Evolutionary conservation across 2,329 filamentous ascomycete genomes (phyloP).

Genomic region (Arthrobotrys conoides): DNA sequence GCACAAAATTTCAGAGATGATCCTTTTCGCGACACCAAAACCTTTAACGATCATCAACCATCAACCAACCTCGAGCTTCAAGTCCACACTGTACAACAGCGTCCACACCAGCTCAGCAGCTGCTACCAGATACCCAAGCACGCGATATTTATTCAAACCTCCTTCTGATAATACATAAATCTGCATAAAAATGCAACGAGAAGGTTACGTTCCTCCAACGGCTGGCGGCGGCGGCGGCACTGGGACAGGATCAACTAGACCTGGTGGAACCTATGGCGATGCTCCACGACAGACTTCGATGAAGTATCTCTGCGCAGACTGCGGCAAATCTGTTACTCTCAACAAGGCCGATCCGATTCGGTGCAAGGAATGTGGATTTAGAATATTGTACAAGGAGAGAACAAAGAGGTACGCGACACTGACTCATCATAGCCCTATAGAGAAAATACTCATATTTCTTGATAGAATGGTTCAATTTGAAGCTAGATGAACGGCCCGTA

Average conservation of each 20-base stretch:
- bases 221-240: conserved; percentile 37
- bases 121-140: not conserved
- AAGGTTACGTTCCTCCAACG: conserved; percentile 58
- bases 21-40: conserved; percentile 51
- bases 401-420: conserved; percentile 83
- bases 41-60: not conserved
- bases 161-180: not conserved
- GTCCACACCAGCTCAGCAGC: not conserved
- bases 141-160: not conserved
- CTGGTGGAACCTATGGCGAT: conserved; percentile 63
- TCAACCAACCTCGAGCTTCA: conserved; percentile 10
- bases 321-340: conserved; percentile 81
- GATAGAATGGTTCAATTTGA: conserved; percentile 97
- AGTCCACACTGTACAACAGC: not conserved
- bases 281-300: conserved; percentile 73
- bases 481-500: conserved; percentile 76
- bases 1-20: conserved; percentile 53
- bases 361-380: conserved; percentile 93
- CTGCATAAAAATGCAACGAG: conserved; percentile 43
- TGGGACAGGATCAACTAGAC: conserved; percentile 64
- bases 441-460: conserved; percentile 44
- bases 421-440: conserved; percentile 61
- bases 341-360: conserved; percentile 84
- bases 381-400: conserved; percentile 96
- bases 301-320: conserved; percentile 85